Evolutionary conservation across 345 rosid species (phyloP), one percentile per base, ranked within the genome.

Genomic region (Citrus cavaleriei): DNA sequence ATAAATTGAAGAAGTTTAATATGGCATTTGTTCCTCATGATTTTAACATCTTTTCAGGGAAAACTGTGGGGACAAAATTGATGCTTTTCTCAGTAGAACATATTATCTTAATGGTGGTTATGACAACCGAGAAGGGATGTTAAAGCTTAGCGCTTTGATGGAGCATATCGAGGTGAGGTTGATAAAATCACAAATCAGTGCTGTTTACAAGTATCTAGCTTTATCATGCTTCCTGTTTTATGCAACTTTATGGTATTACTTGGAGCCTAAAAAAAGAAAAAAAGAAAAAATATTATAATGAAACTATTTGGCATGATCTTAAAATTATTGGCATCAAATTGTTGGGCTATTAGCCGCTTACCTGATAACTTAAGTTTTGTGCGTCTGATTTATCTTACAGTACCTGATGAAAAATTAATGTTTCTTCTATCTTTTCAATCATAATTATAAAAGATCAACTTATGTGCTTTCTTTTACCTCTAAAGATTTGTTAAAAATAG

Each of bases 61-160:
- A 82, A 88, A 86, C 78, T 93, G 95, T 58, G 90, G 84, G 72
- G 91, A 86, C 83, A 88, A 91, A 86, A 83, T 88, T 77, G 89
- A 87, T 82, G 84, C 88, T 6, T 93, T 91, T 87, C 93, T 89
- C 60, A 81, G 89, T 59, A 87, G 82, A 87, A 93, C 91, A 46
- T 87, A 85, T 84, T 83, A 90, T 73, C 79, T 89, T 40, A 83
- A 93, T 73, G 95, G 95, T 79, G 91, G 95, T 64, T 78, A 78
- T 82, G 83, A 90, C 83, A 93, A 88, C 81, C 81, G 49, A 74
- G 86, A 85, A 13, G 93, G 95, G 77, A 93, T 90, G 91, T 84
- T 86, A 66, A 82, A 85, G 80, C 93, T 92, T 70, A 83, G 87
- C 84, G 86, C 90, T 74, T 81, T 79, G 80, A 91, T 93, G 91